Base-by-base conservation (phyloP, 1,284 basidiomycete genomes). In the Papiliotrema flavescens region DNA sequence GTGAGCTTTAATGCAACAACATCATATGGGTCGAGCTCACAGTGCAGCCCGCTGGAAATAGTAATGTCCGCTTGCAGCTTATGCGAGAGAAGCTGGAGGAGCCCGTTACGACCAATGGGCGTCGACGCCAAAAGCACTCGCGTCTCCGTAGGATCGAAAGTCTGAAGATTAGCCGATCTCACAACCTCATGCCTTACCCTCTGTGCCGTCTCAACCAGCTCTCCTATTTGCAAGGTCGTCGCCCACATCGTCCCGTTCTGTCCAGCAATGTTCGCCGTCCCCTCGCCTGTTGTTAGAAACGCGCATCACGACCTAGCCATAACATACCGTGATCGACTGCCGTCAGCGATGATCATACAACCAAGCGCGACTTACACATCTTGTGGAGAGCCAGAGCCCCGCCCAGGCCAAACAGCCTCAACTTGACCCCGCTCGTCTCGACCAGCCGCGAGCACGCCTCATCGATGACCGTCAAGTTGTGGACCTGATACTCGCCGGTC, bases 221-320 rank as follows among this genome's bases (percentile, higher is more conserved):
- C 95, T 59, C 96, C 96, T 42, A 99, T 89, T 76, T 98, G 96
- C 24, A 99, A 82, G 5, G 92, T 89, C 0, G 95, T 98, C 0
- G 92, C 91, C 96, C 96, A 99, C 88, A 98, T 97, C 22, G 94
- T 98, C 26, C 96, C 96, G 70, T 92, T 89, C 1, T 91, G 95
- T 43, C 96, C 96, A 0, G 96, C 95, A 61, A 98, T 97, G 13
- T 95, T 97, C 2, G 91, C 94, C 47, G 81, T 85, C 1, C 94
- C 95, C 51, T 95, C 90, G 1, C 96, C 72, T 71, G 22, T 15
- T 7, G 44, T 55, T 34, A 55, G 54, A 20, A 44, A 3, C 3
- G 3, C 20, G 41, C 34, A n/a, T 23, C 15, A 17, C 20, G 23
- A 13, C 24, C n/a, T 22, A 28, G 35, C 13, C 15, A 36, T 22